Conservation (phyloP, 2,329 filamentous ascomycete genomes). For the Hypomyces rosellus region DNA sequence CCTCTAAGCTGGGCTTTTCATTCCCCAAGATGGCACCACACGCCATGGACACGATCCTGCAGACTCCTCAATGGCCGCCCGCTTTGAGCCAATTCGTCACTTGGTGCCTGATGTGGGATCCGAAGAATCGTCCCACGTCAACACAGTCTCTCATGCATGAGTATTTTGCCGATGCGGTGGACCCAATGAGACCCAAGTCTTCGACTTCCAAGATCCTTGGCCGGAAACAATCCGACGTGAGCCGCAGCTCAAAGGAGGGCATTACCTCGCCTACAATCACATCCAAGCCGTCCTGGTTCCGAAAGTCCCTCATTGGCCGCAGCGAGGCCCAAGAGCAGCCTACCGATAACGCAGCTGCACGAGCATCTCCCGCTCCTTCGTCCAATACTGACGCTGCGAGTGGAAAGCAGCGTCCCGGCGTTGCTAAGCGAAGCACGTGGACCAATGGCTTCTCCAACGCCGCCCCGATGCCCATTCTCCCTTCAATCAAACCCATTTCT, state of each 20-base stretch:
- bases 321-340: constrained; percentile 59
- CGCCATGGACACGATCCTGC: constrained; percentile 89
- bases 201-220: constrained; percentile 77
- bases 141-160: constrained; percentile 92
- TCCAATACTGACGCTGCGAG: constrained; percentile 33
- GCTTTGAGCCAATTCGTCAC: constrained; percentile 90
- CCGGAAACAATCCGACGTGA: constrained; percentile 83
- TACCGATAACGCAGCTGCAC: constrained; percentile 42
- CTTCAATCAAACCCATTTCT: constrained; percentile 89
- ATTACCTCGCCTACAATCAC: constrained; percentile 52
- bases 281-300: constrained; percentile 92
- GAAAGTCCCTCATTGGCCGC: constrained; percentile 83
- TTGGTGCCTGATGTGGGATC: constrained; percentile 99
- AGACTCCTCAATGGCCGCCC: constrained; percentile 83
- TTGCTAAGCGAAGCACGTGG: constrained; percentile 87
- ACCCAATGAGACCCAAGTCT: constrained; percentile 87
- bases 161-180: constrained; percentile 87
- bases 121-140: constrained; percentile 83
- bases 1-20: constrained; percentile 94
- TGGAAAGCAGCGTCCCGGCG: constrained; percentile 36
- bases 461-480: constrained; percentile 91
- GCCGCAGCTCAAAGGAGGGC: constrained; percentile 58
- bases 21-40: constrained; percentile 99
- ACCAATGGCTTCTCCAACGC: constrained; percentile 72
- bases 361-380: constrained; percentile 36